Percentiles rank a stretch among this genome's conserved stretches.
Conservation (phyloP, 2,329 filamentous ascomycete genomes). For the Chaetomium sp. region DNA sequence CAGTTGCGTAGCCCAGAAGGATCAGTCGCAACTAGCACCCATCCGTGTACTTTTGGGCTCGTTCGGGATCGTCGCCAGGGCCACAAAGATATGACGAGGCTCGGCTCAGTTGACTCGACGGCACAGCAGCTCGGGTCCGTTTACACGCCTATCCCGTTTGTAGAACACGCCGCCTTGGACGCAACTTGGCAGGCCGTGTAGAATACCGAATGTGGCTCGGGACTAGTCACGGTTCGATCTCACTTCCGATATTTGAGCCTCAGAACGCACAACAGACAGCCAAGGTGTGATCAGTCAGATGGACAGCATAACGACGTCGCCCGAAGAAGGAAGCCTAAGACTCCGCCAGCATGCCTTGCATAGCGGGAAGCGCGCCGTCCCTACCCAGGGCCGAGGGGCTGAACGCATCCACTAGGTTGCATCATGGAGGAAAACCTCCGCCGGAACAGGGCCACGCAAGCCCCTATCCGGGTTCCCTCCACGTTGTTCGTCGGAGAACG, state of each 20-base stretch:
- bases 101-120: neutral
- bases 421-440: neutral
- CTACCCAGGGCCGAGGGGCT: neutral
- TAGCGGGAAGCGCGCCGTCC: neutral
- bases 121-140: neutral
- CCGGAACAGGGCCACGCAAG: neutral
- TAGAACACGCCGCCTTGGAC: neutral
- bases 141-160: neutral
- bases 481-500: neutral
- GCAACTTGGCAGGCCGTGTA: too few species aligned
- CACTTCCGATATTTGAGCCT: neutral
- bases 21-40: neutral
- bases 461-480: neutral
- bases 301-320: neutral
- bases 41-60: neutral
- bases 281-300: neutral
- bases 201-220: neutral
- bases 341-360: neutral
- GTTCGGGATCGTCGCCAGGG: neutral
- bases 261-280: neutral
- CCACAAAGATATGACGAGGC: neutral
- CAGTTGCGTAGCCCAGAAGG: neutral
- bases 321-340: neutral
- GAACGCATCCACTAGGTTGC: neutral
- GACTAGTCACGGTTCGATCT: neutral